phyloP scores from a whole-genome alignment of 1,284 basidiomycete species.

The Sanguinoderma infundibulare region DNA sequence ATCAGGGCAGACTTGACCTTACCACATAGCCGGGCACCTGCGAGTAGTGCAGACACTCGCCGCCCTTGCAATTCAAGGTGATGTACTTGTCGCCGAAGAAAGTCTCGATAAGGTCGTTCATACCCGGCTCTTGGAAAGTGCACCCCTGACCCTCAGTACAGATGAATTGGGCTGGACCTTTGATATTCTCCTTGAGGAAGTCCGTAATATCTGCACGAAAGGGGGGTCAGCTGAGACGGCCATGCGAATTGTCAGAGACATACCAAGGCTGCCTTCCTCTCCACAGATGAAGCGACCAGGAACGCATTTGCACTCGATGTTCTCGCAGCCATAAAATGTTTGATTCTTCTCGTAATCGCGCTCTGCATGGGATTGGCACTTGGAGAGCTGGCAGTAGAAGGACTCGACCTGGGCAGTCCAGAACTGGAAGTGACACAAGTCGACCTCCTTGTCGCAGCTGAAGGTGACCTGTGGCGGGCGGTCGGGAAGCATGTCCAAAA shows the following conservation, averaged over 20 bases:
- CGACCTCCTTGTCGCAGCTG: constrained; percentile 68
- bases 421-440: constrained; percentile 93
- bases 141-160: constrained; percentile 81
- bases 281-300: constrained; percentile 95
- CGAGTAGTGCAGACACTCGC: constrained; percentile 93
- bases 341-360: constrained; percentile 71
- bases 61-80: constrained; percentile 84
- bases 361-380: constrained; percentile 58
- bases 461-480: constrained; percentile 96
- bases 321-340: constrained; percentile 80
- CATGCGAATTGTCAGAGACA: constrained; percentile 34
- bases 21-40: constrained; percentile 93
- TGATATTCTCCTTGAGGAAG: constrained; percentile 89
- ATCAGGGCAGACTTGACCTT: constrained; percentile 31
- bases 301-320: constrained; percentile 90
- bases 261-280: constrained; percentile 92
- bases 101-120: constrained; percentile 93
- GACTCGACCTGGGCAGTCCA: constrained; percentile 95
- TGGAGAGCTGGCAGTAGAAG: constrained; percentile 89
- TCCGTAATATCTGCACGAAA: constrained; percentile 86
- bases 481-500: constrained; percentile 86
- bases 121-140: constrained; percentile 92
- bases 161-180: constrained; percentile 88
- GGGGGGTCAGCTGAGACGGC: not conserved
- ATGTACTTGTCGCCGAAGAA: constrained; percentile 95